These are phyloP conservation scores for Ichthyophthirius multifiliis DNA, from an alignment of 169 alveolate species.

Conservation along the genomic window DNA sequence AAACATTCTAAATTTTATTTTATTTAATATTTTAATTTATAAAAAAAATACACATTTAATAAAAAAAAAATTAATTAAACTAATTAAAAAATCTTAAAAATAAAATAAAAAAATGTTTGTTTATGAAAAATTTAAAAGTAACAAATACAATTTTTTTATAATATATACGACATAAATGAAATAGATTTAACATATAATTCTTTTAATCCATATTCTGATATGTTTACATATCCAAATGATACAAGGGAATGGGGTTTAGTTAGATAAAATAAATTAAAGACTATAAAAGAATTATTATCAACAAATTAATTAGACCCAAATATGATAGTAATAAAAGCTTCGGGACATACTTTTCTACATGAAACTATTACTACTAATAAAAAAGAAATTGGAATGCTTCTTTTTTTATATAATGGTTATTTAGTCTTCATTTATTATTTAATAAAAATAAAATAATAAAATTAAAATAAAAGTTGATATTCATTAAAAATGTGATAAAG, in stretches of 20 bases:
- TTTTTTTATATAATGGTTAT: not conserved
- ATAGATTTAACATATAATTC: too few relatives aligned
- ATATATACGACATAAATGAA: too few relatives aligned
- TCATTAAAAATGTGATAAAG: slow-evolving; percentile 29
- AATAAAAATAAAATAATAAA: not conserved
- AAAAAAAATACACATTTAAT: too few relatives aligned
- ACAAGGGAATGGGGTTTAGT: not conserved
- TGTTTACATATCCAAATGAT: too few relatives aligned
- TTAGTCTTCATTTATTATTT: not conserved
- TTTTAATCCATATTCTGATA: too few relatives aligned
- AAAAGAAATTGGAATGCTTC: not conserved
- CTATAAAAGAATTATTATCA: slow-evolving; percentile 3
- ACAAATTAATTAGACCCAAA: not conserved
- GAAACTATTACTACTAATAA: not conserved
- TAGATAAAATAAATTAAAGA: not conserved
- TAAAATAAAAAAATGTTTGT: too few relatives aligned
- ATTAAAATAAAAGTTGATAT: slow-evolving; percentile 21
- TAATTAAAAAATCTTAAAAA: too few relatives aligned
- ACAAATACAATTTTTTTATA: too few relatives aligned
- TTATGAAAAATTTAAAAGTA: too few relatives aligned
- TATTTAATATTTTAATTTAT: too few relatives aligned
- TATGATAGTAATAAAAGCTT: not conserved
- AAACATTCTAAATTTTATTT: too few relatives aligned
- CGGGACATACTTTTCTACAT: slow-evolving; percentile 1
- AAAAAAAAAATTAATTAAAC: too few relatives aligned